phyloP scores from a whole-genome alignment of 2,329 filamentous ascomycete genomes.

The Pseudogymnoascus sp. region DNA sequence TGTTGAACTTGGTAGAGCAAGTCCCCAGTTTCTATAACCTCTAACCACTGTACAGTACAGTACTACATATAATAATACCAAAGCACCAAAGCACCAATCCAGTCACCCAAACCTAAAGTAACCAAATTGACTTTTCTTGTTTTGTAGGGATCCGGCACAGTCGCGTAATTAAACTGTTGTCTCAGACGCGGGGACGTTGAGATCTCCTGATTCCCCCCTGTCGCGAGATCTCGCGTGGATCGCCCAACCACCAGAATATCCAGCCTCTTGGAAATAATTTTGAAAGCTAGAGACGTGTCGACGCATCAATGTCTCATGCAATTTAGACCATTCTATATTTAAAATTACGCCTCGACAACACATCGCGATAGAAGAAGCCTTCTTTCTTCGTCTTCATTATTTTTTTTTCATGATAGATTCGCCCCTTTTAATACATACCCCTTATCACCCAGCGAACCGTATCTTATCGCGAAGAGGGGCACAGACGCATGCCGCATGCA shows the following conservation, averaged over 20 bases:
- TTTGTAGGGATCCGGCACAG: background rate
- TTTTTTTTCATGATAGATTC: background rate
- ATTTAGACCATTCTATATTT: background rate
- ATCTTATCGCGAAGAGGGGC: background rate
- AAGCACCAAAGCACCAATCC: background rate
- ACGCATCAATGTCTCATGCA: background rate
- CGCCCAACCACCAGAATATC: background rate
- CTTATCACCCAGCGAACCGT: background rate
- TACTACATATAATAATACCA: background rate
- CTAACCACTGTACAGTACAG: background rate
- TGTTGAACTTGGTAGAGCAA: background rate
- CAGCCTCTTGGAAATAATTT: background rate
- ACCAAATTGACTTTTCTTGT: background rate
- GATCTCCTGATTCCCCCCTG: background rate
- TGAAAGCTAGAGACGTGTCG: conserved; percentile 2
- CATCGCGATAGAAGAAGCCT: background rate
- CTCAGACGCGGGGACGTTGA: background rate
- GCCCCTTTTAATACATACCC: background rate
- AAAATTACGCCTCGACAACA: background rate
- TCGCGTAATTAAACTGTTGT: background rate
- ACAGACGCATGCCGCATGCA: background rate
- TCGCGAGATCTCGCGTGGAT: background rate
- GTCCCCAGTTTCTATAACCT: background rate
- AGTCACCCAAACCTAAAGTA: background rate
- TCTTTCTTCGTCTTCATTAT: background rate